Percentiles rank a stretch among this genome's conserved stretches.
These are phyloP conservation scores for Coemansia reversa DNA, from an alignment of 192 early-diverging fungal genomes.

Conservation along the genomic window DNA sequence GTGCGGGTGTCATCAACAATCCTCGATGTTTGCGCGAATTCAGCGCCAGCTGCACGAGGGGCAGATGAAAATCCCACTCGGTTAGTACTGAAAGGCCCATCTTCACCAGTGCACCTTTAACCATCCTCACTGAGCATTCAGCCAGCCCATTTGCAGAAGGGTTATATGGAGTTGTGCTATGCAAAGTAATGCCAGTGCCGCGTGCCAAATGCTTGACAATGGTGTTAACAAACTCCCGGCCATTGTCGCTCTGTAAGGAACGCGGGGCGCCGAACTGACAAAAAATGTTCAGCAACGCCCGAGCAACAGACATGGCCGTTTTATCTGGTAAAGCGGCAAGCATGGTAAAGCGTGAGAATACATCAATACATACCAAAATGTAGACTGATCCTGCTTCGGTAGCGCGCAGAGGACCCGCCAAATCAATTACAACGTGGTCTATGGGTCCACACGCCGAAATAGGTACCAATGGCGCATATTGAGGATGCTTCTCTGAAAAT, in stretches of 20 bases:
- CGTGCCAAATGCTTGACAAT: background rate
- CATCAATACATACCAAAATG: background rate
- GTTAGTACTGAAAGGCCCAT: background rate
- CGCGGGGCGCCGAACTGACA: background rate
- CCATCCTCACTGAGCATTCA: background rate
- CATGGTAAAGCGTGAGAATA: background rate
- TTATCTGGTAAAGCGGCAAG: background rate
- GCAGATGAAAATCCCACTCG: too few relatives aligned
- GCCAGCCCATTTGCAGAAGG: background rate
- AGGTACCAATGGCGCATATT: background rate
- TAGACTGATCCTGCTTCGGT: background rate
- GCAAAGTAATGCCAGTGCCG: background rate
- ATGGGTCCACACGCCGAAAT: background rate
- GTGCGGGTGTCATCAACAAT: too few relatives aligned
- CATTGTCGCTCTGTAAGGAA: background rate
- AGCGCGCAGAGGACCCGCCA: background rate
- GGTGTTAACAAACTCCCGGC: background rate
- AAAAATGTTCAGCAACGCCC: background rate
- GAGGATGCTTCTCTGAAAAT: background rate
- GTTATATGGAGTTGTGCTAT: background rate
- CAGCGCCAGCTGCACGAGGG: too few relatives aligned
- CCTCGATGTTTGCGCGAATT: too few relatives aligned
- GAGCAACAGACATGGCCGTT: background rate
- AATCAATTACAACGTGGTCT: too few relatives aligned
- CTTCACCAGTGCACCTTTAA: background rate